Base-by-base conservation (phyloP, 805 yeast genomes). In the Cyberlindnera amylophila region DNA sequence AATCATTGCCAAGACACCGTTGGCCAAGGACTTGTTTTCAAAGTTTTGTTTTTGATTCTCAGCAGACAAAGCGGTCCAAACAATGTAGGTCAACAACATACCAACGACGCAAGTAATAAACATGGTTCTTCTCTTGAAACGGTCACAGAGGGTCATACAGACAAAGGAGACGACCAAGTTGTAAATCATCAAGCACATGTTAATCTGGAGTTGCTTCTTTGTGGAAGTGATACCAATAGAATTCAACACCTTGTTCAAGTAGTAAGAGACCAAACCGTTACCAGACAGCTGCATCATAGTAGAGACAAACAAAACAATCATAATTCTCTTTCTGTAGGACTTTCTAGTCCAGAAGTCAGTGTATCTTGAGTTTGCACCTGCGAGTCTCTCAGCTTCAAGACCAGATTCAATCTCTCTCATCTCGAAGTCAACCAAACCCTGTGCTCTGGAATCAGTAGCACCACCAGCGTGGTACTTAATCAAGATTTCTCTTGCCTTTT, bases 171-270 rank as follows among this genome's bases (percentile, higher is more conserved):
- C 47, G 21, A 55, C 56, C 36, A 66, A 64, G 60, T 73, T 72
- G 56, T 65, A 73, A 39, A 70, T 55, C 69, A 65, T 69, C 45
- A 74, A 63, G 43, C 71, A 66, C 38, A 73, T 75, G 54, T 75
- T 75, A 52, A 75, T 66, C 39, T 66, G 51, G 40, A 75, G 65
- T 56, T 75, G 75, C 40, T 62, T 53, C 34, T 57, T 56, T 11
- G 64, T 56, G 11, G 56, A 62, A 36, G 74, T 72, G 51, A 75
- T 74, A 42, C 82, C 81, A 53, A 76, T 74, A 14, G 77, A 69
- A 44, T 62, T 57, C 51, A 77, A 66, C 10, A 77, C 81, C 46
- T 66, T 64, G 46, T 64, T 64, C 47, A 74, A 61, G 56, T 74
- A 74, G 63, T 72, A 74, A 3, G 75, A 67, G 16, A 72, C 73